Evolutionary conservation across 441 rosid genomes (phyloP).

Genomic region (Adansonia grandidieri): DNA sequence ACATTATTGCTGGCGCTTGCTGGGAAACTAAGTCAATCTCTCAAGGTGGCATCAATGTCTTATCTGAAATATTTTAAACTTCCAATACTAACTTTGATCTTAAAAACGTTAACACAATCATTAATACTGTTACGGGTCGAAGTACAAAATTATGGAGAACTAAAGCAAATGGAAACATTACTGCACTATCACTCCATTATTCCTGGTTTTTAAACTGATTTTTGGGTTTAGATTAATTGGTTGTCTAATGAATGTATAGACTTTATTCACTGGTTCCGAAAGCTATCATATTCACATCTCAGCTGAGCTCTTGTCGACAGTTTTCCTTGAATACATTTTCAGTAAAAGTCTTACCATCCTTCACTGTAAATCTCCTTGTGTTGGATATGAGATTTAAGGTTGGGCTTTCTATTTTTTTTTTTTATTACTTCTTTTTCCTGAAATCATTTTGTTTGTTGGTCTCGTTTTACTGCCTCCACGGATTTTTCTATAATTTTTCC

Average conservation of each 20-base stretch:
- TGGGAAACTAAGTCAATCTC: conserved; percentile 43
- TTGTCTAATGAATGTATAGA: neutral
- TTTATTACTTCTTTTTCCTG: neutral
- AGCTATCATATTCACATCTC: neutral
- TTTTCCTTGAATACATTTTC: neutral
- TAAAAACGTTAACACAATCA: neutral
- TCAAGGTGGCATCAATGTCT: conserved; percentile 33
- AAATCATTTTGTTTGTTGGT: neutral
- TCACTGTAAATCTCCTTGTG: neutral
- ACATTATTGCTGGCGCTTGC: conserved; percentile 50
- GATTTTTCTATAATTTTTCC: neutral
- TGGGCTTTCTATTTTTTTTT: neutral
- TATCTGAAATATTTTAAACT: neutral
- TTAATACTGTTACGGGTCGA: neutral
- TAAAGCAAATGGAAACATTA: too few species aligned
- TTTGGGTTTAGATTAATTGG: neutral
- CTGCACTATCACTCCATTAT: neutral
- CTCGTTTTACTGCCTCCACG: neutral
- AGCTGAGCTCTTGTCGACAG: neutral
- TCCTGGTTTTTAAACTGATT: neutral
- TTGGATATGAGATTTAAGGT: neutral
- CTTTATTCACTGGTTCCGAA: neutral
- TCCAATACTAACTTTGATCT: neutral
- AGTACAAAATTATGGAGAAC: neutral
- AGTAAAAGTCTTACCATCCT: neutral